These are phyloP conservation scores for Penicillium psychrosexuale DNA, from an alignment of 2,329 filamentous ascomycete species.

Conservation along the genomic window DNA sequence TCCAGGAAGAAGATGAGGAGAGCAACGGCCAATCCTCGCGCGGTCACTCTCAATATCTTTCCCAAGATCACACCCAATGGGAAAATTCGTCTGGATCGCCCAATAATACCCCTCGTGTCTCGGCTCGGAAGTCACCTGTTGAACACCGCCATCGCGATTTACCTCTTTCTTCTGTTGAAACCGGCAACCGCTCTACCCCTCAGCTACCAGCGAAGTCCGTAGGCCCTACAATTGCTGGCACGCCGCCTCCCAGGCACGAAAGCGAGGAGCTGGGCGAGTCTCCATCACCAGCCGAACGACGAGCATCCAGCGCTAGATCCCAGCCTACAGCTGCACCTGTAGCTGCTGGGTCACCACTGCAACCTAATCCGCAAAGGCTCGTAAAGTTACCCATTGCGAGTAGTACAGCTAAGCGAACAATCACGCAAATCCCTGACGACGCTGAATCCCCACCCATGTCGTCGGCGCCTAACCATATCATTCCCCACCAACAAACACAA, in stretches of 20 bases:
- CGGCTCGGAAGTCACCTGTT: background rate
- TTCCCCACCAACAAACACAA: background rate
- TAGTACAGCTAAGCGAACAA: background rate
- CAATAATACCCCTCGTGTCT: background rate
- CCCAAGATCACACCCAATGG: background rate
- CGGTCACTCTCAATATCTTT: background rate
- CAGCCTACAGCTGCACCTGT: background rate
- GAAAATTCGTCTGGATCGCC: background rate
- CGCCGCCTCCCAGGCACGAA: constrained; percentile 18
- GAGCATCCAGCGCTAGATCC: background rate
- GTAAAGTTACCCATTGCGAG: background rate
- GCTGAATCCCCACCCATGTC: background rate
- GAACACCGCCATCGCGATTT: constrained; percentile 18
- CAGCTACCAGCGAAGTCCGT: background rate
- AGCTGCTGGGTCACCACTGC: background rate
- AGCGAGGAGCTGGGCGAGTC: constrained; percentile 31
- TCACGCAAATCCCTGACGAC: constrained; percentile 3
- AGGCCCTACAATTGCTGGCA: constrained; percentile 13
- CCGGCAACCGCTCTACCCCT: background rate
- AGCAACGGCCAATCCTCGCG: background rate
- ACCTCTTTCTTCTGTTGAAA: constrained; percentile 29
- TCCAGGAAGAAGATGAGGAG: constrained; percentile 11
- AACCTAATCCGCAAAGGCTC: background rate
- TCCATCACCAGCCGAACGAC: constrained; percentile 10
- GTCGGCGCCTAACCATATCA: background rate